Percentiles rank a stretch among this genome's conserved stretches.
Conservation (phyloP, 2,329 filamentous ascomycete species). For the Fusarium miscanthi region DNA sequence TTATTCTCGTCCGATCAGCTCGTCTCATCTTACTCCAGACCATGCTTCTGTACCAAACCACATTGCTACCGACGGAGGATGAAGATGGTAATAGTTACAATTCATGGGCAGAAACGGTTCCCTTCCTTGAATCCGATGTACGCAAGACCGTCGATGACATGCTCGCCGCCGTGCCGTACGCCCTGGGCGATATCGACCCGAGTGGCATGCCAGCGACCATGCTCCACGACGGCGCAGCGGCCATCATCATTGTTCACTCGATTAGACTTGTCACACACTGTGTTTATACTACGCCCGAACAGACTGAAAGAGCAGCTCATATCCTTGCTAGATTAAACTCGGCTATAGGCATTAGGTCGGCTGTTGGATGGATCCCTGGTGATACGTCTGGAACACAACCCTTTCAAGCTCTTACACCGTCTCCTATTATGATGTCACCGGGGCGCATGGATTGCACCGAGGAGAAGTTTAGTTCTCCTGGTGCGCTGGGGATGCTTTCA, state of each 20-base stretch:
- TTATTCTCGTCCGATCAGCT: slow-evolving; percentile 48
- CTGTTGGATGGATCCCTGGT: slow-evolving; percentile 24
- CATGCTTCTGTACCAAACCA: slow-evolving; percentile 44
- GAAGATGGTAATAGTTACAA: slow-evolving; percentile 10
- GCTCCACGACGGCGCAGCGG: slow-evolving; percentile 47
- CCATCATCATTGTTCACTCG: slow-evolving; percentile 47
- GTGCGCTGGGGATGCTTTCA: background rate
- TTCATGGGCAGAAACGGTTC: slow-evolving; percentile 29
- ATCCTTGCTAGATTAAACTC: slow-evolving; percentile 45
- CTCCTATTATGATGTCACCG: background rate
- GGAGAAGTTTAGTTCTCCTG: background rate
- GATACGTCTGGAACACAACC: background rate
- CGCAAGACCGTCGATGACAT: slow-evolving; percentile 48
- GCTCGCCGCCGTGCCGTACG: slow-evolving; percentile 47
- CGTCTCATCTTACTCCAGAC: slow-evolving; percentile 47
- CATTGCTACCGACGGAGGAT: slow-evolving; percentile 11
- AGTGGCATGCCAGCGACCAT: slow-evolving; percentile 38
- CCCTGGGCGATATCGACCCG: slow-evolving; percentile 45
- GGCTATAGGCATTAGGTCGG: slow-evolving; percentile 47
- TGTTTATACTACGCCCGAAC: slow-evolving; percentile 41
- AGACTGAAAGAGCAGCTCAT: slow-evolving; percentile 34
- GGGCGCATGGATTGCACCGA: background rate
- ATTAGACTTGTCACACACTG: slow-evolving; percentile 49
- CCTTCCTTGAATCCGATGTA: slow-evolving; percentile 41
- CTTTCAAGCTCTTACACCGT: background rate